Conservation (phyloP, 140 eudicot species). For the Cichorium intybus region DNA sequence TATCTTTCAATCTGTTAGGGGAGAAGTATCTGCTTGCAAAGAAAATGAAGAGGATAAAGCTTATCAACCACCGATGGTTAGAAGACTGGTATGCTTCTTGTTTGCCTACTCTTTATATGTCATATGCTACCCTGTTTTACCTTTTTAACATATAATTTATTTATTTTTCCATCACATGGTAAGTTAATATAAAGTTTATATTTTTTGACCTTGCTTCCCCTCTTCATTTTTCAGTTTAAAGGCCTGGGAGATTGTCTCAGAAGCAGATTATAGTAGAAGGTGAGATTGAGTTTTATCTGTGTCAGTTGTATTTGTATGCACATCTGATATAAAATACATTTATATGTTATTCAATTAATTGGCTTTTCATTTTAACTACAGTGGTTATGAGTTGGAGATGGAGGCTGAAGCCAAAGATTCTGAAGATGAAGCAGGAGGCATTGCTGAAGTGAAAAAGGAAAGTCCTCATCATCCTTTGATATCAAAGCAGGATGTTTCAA, state of each 20-base stretch:
- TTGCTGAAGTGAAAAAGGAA: conserved; percentile 19
- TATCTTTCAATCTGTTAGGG: conserved; percentile 40
- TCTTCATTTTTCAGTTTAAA: conserved; percentile 54
- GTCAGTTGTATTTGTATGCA: not conserved
- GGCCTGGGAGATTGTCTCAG: conserved; percentile 82
- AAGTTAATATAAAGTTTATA: conserved; percentile 6
- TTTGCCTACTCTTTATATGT: conserved; percentile 7
- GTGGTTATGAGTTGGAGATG: conserved; percentile 85
- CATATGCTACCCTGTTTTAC: conserved; percentile 2
- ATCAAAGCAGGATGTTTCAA: conserved; percentile 33
- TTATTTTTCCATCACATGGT: not conserved
- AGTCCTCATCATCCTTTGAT: conserved; percentile 30
- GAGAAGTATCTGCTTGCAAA: conserved; percentile 92
- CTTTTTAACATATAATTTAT: not conserved
- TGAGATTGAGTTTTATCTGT: conserved; percentile 22
- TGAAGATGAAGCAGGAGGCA: conserved; percentile 61
- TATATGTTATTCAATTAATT: not conserved
- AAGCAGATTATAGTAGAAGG: conserved; percentile 76
- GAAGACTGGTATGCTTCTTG: conserved; percentile 68
- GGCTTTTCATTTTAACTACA: conserved; percentile 21
- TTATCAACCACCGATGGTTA: conserved; percentile 85
- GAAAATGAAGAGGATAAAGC: conserved; percentile 70
- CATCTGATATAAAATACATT: not conserved
- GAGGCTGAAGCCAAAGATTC: conserved; percentile 88
- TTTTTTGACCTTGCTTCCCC: not conserved